phyloP scores from a whole-genome alignment of 2,329 filamentous ascomycete genomes.

The Exophiala phaeomuriformis region DNA sequence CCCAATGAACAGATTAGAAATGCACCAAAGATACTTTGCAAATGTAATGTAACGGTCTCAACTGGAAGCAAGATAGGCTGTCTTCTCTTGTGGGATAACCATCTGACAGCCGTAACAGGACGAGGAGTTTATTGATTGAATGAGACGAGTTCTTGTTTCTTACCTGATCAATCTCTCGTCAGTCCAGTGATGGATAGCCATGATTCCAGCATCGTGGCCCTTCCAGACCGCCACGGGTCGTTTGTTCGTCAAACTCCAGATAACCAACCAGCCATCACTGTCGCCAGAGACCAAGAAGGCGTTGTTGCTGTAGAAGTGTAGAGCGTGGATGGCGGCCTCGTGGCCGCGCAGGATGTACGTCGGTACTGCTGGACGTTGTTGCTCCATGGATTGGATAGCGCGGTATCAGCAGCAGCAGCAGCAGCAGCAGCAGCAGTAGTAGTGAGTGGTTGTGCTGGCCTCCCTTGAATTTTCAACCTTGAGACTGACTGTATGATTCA shows the following conservation, averaged over 20 bases:
- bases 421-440: not conserved
- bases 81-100: no score
- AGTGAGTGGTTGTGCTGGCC: no score
- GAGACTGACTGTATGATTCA: no score
- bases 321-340: conserved; percentile 67
- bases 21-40: no score
- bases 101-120: no score
- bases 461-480: no score
- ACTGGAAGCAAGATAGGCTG: no score
- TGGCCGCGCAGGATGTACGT: conserved; percentile 78
- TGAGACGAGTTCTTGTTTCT: conserved; percentile 32
- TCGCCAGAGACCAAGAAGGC: conserved; percentile 76
- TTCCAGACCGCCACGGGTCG: conserved; percentile 78
- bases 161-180: conserved; percentile 75
- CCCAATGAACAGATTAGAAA: not conserved
- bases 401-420: not conserved
- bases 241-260: conserved; percentile 80
- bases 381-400: conserved; percentile 10
- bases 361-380: conserved; percentile 48
- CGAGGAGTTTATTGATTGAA: not conserved
- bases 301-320: conserved; percentile 66
- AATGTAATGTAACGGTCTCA: no score
- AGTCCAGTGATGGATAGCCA: conserved; percentile 67
- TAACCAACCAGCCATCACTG: conserved; percentile 77
- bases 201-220: conserved; percentile 68